Evolutionary conservation across 768 basidiomycete species (phyloP).

Genomic region (Sistotremastrum niveocremeum): DNA sequence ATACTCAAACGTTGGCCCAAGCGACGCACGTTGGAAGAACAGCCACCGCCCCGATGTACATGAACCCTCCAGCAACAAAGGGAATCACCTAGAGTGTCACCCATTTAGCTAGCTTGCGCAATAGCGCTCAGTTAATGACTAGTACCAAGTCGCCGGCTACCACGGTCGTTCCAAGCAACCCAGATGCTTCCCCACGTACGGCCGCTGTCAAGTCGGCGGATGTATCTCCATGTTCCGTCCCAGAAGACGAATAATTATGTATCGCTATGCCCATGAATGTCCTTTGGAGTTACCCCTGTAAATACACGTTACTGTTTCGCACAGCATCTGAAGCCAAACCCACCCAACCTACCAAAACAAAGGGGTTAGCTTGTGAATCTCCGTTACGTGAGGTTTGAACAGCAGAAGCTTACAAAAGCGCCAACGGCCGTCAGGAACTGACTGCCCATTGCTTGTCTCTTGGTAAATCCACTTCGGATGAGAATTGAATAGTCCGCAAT

Average conservation of each 20-base stretch:
- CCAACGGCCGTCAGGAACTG: slow-evolving; percentile 88
- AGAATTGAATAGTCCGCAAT: slow-evolving; percentile 96
- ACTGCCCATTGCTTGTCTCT: slow-evolving; percentile 84
- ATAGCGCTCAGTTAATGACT: slow-evolving; percentile 5
- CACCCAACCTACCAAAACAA: no score
- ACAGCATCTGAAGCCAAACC: no score
- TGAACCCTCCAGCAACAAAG: slow-evolving; percentile 81
- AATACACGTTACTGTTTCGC: no score
- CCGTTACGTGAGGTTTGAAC: no score
- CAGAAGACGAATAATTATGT: slow-evolving; percentile 53
- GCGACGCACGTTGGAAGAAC: slow-evolving; percentile 73
- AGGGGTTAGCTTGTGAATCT: no score
- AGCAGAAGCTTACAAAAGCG: slow-evolving; percentile 58
- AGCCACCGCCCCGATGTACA: slow-evolving; percentile 89
- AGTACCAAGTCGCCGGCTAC: slow-evolving; percentile 59
- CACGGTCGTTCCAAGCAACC: slow-evolving; percentile 74
- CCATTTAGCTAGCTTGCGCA: neutral
- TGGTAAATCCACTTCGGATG: slow-evolving; percentile 80
- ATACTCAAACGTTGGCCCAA: slow-evolving; percentile 2
- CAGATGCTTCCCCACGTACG: slow-evolving; percentile 59
- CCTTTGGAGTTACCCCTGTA: slow-evolving; percentile 20
- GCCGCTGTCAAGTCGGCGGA: slow-evolving; percentile 59
- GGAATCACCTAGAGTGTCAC: slow-evolving; percentile 54
- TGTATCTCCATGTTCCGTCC: slow-evolving; percentile 18
- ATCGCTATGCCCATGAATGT: slow-evolving; percentile 84